Base-by-base conservation (phyloP, 1,284 basidiomycete genomes). In the Melampsora medusae region DNA sequence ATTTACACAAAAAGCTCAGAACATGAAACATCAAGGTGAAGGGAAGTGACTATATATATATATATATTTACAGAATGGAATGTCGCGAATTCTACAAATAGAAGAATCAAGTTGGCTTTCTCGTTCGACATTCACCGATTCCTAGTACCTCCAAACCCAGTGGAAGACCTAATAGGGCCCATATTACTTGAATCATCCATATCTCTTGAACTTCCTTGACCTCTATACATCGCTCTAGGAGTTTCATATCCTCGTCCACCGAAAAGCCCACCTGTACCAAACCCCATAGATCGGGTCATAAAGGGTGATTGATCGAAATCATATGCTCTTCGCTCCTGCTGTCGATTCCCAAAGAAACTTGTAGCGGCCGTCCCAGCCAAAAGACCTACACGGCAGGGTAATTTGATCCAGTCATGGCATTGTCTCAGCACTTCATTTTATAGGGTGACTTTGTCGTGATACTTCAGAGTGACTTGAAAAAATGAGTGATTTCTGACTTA, bases 141-240 rank as follows among this genome's bases (percentile, higher is more conserved):
- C 22, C 56, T 28, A 14, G 72, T 74, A 16, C 50, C 50, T 17
- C 72, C 72, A 62, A 67, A 74, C 1, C 72, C 72, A 46, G 72
- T 67, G 33, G 72, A 74, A 56, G 72, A 28, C 42, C 56, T 50
- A 49, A 74, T 67, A 17, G 65, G 65, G 2, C 72, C 72, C 65
- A 74, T 46, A 25, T 61, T 49, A 42, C 25, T 64, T 22, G 46
- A 28, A 66, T 73, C 70, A 33, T 67, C 65, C 65, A 74, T 48
- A 35, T 74, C 72, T 25, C 72, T 67, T n/a, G 72, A 74, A 46
- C 72, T 74, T 6, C 72, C 72, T 50, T 74, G 72, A 25, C 72
- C 65, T 28, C 65, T 62, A 49, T 67, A 74, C 14, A 64, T 46
- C 5, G 72, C 49, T 50, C 71, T 42, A 25, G 48, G 48, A 10